Evolutionary conservation across 495 filamentous ascomycete species (phyloP), one percentile per base, ranked within the genome.

Genomic region (Xylaria cubensis): DNA sequence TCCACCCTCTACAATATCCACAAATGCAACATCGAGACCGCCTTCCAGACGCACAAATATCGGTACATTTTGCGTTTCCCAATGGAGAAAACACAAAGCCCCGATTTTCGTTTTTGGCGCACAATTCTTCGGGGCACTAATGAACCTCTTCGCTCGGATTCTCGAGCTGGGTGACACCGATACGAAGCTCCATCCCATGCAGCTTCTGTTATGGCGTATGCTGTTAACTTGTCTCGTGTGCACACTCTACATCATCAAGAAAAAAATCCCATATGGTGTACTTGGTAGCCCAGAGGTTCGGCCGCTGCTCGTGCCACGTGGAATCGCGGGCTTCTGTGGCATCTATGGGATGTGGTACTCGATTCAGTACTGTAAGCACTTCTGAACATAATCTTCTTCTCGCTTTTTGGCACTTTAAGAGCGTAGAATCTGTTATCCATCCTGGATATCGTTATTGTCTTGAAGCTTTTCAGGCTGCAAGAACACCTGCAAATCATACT

Each of bases 161-260:
- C 82, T 98, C 56, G 94, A 97, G 77, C 85, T 91, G 4, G 93
- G 90, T 26, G 84, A 90, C 39, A 53, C 21, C 64, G 64, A 44
- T 19, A 21, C 55, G 5, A 89, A 87, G 0, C 90, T 96, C 85
- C 89, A 97, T 83, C 93, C 95, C 12, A 92, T 97, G 76, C 95
- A 97, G 82, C 90, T 99, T 66, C 86, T 98, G 48, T 97, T 97
- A 78, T 91, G 86, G 4, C 88, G 96, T 32, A 96, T 97, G 92
- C 86, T 84, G 55, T 88, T 97, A 71, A 98, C 95, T 0, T 81
- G 88, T 1, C 24, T 93, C 3, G 82, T 90, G 53, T 90, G 90
- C 42, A 87, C 85, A 61, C 73, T 88, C 24, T 98, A 95, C 81
- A 94, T 97, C 89, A 94, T 87, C 87, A 89, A 86, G 75, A 87